Evolutionary conservation across 2,329 filamentous ascomycete genomes (phyloP), one percentile per base, ranked within the genome.

Genomic region (Byssoonygena ceratinophila): DNA sequence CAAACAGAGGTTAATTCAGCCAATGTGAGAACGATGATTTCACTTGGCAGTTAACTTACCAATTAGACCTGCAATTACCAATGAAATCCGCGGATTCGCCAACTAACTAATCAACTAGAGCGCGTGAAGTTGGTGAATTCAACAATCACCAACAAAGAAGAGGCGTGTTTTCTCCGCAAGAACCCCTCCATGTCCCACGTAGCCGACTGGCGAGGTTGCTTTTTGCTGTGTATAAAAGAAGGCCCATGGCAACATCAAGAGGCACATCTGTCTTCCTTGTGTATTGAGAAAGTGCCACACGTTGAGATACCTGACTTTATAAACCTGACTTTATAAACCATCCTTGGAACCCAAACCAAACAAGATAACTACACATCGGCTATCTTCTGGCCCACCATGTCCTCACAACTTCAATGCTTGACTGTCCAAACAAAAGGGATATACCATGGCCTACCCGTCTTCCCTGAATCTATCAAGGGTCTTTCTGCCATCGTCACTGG

Each of bases 401-500:
- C 46, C 11, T 18, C 46, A 22, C 22, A 29, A 22, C 34, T 39
- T 20, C 36, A 50, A 16, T 43, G 36, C 22, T 18, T 25, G 20
- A 16, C 36, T 20, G 34, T 59, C 4, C 55, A 57, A 34, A 57
- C 55, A 27, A 57, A 59, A 46, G 73, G 72, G 56, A 77, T 78
- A 54, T 77, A 71, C 59, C 72, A 74, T 59, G 74, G 71, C 53
- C 67, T 78, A 0, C 75, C 75, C 0, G 68, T 69, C 11, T 76
- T 71, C 54, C 64, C 71, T n/a, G 58, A 68, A 3, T 63, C 66
- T 0, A 58, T 71, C 51, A 70, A 71, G 55, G 67, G 64, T 18
- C 66, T 77, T 22, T 76, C 73, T 0, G 76, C 75, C 2, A 73
- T 79, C 41, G 68, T 79, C 34, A 76, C 74, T 0, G 76, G 76